Conservation (phyloP, 2,329 filamentous ascomycete genomes). For the Pestalotiopsis sp. region DNA sequence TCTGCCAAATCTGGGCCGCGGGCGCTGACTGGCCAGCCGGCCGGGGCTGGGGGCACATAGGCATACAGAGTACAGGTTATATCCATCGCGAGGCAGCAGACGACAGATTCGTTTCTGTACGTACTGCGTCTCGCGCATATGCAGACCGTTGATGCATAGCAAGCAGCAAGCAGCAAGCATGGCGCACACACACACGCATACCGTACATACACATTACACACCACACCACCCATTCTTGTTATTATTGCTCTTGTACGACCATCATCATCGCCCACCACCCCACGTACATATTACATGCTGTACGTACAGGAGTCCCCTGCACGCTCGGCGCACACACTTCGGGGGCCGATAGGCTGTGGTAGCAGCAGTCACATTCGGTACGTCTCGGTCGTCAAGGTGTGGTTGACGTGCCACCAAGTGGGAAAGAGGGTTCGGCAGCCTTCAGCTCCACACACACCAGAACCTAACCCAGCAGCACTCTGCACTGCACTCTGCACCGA, state of each 20-base stretch:
- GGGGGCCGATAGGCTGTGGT: not conserved
- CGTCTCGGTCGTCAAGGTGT: conserved; percentile 3
- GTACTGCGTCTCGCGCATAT: conserved; percentile 36
- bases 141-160: conserved; percentile 30
- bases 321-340: not conserved
- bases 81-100: not conserved
- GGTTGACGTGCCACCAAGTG: conserved; percentile 27
- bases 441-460: conserved; percentile 12
- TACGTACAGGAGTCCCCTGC: not conserved
- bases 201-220: no score
- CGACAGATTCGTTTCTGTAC: conserved; percentile 9
- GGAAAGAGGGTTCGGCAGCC: conserved; percentile 13
- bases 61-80: not conserved
- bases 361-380: conserved; percentile 18
- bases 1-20: not conserved
- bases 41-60: not conserved
- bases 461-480: not conserved
- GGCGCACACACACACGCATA: not conserved
- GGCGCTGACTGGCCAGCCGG: not conserved
- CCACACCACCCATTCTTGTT: not conserved
- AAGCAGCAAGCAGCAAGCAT: not conserved
- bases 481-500: no score
- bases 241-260: not conserved
- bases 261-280: not conserved
- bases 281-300: not conserved